phyloP scores from a whole-genome alignment of 805 yeast genomes.

The Starmerella roubikii region DNA sequence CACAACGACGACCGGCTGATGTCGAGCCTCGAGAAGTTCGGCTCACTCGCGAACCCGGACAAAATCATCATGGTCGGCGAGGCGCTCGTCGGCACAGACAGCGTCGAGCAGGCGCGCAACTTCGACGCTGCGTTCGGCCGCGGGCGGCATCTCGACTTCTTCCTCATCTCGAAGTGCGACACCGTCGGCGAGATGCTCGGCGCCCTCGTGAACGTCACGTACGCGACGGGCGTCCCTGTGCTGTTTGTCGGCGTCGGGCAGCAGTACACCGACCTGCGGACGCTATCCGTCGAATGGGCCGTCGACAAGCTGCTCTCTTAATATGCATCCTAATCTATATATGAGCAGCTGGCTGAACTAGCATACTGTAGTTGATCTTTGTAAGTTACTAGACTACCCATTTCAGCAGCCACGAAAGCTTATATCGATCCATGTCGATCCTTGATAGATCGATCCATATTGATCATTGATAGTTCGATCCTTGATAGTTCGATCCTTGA shows the following conservation, averaged over 20 bases:
- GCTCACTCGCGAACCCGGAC: conserved; percentile 89
- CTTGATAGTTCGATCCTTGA: no score
- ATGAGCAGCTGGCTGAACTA: no score
- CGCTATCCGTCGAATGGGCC: conserved; percentile 83
- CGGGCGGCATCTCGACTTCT: conserved; percentile 67
- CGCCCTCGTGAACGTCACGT: conserved; percentile 93
- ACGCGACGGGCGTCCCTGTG: conserved; percentile 90
- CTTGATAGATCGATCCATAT: no score
- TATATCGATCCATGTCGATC: no score
- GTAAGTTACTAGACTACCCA: no score
- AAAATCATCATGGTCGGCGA: conserved; percentile 98
- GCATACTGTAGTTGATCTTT: no score
- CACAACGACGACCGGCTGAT: conserved; percentile 87
- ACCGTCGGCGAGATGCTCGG: conserved; percentile 96
- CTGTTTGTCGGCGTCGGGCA: conserved; percentile 95
- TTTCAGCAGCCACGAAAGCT: no score
- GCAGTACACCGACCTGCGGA: conserved; percentile 85
- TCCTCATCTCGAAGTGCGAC: conserved; percentile 86
- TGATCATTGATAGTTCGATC: no score
- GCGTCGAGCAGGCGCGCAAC: conserved; percentile 87
- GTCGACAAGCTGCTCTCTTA: conserved; percentile 68
- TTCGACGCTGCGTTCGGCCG: conserved; percentile 89
- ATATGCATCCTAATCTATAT: not conserved
- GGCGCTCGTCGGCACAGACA: conserved; percentile 93
- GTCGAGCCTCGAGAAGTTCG: conserved; percentile 92